Evolutionary conservation across 495 filamentous ascomycete genomes (phyloP).

Genomic region (Parmelia sp.): DNA sequence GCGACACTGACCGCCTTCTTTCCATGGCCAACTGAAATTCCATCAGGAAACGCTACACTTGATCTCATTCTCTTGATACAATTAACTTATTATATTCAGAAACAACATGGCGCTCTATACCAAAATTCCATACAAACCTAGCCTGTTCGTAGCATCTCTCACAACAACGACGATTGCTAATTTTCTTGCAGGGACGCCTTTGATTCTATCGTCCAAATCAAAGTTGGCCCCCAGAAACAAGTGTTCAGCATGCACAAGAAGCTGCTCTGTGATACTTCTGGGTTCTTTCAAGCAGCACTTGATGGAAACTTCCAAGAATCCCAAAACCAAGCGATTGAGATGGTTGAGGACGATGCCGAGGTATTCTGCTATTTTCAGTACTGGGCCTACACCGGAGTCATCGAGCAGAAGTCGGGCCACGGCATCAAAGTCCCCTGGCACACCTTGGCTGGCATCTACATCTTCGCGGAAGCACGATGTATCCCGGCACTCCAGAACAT

Average conservation of each 20-base stretch:
- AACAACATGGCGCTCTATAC: background rate
- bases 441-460: background rate
- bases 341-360: slow-evolving; percentile 13
- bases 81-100: background rate
- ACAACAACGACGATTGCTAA: background rate
- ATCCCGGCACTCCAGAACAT: background rate
- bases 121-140: background rate
- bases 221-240: background rate
- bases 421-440: background rate
- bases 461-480: background rate
- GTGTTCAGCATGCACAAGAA: slow-evolving; percentile 4
- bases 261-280: slow-evolving; percentile 6
- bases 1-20: background rate
- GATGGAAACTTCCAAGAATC: slow-evolving; percentile 14
- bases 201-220: background rate
- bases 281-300: slow-evolving; percentile 16
- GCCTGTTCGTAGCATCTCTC: background rate
- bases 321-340: slow-evolving; percentile 7
- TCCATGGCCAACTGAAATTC: background rate
- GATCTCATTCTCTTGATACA: background rate
- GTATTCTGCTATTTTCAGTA: slow-evolving; percentile 18
- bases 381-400: slow-evolving; percentile 14
- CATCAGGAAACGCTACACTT: background rate
- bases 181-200: background rate
- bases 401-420: background rate